Evolutionary conservation across 345 rosid species (phyloP), one percentile per base, ranked within the genome.

Genomic region (Psidium guajava): DNA sequence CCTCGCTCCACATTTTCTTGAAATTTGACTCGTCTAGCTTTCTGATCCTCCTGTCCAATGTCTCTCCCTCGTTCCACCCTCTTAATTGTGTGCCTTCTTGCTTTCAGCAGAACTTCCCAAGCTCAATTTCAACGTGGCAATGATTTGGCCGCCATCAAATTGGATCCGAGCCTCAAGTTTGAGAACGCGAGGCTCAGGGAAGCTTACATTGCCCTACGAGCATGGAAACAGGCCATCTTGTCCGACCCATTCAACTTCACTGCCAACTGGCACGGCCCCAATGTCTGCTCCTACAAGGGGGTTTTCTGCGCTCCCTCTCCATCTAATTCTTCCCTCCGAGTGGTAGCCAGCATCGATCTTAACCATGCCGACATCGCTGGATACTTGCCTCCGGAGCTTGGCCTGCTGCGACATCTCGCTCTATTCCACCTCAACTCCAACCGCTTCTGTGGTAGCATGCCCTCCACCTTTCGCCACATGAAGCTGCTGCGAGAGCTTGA

Each of bases 331-430:
- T 75, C 91, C 16, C 57, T 94, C 73, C 86, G 87, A 81, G 95
- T 96, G 1, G 95, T 96, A 18, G 98, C 98, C 1, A 96, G 95
- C 32, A 86, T 96, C 24, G 98, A 96, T 89, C 89, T 96, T 22
- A 95, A 96, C 87, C 94, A 92, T 47, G 99, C 91, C 0, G 93
- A 95, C 88, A 90, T 96, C 24, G 96, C 99, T 4, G 96, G 99
- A 18, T 88, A 85, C 84, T 92, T 96, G 25, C 96, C 94, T 2
- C 87, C 87, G 56, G 98, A 96, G 89, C 93, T 96, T 0, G 99
- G 96, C 18, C 91, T 91, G 32, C 92, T 96, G 6, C 82, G 86
- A 0, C 93, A 95, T 69, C 90, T 94, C 56, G 93, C 95, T 54
- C 84, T 94, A 83, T 88, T 96, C 84, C 99, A 96, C 80, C 50